Evolutionary conservation across 495 filamentous ascomycete species (phyloP).

Genomic region (Neurospora terricola): DNA sequence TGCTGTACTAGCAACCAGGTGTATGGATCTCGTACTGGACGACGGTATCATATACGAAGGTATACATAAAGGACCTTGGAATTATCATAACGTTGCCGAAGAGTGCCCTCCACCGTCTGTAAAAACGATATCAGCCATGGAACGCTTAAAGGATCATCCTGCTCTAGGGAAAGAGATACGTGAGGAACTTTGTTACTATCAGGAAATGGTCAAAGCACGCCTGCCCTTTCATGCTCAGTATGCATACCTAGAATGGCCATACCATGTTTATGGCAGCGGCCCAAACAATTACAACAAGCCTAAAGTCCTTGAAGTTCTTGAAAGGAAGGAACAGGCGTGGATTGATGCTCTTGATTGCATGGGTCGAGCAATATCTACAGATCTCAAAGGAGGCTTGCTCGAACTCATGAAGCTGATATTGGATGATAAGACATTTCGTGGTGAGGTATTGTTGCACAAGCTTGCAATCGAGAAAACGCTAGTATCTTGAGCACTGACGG

Average conservation of each 20-base stretch:
- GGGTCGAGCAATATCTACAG: too few relatives aligned
- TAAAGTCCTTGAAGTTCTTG: not conserved
- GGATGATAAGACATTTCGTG: too few relatives aligned
- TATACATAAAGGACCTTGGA: not conserved
- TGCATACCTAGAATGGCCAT: not conserved
- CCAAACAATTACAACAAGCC: not conserved
- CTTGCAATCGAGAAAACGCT: not conserved
- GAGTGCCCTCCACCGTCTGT: not conserved
- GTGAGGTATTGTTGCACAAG: not conserved
- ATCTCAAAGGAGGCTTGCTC: too few relatives aligned
- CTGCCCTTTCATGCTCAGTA: not conserved
- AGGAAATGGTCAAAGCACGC: not conserved
- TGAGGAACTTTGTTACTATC: not conserved
- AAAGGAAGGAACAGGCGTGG: not conserved
- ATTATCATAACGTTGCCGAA: not conserved
- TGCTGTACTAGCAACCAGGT: not conserved
- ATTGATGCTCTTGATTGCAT: not conserved
- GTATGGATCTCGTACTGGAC: not conserved
- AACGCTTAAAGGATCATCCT: too few relatives aligned
- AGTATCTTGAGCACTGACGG: not conserved
- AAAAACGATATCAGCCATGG: too few relatives aligned
- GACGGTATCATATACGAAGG: not conserved
- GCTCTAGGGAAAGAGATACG: not conserved
- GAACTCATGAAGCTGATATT: too few relatives aligned
- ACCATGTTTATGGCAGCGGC: not conserved